Percentiles rank a stretch among this genome's conserved stretches.
These are phyloP conservation scores for Phytophthora kernoviae DNA, from an alignment of 352 stramenopile species.

Conservation along the genomic window DNA sequence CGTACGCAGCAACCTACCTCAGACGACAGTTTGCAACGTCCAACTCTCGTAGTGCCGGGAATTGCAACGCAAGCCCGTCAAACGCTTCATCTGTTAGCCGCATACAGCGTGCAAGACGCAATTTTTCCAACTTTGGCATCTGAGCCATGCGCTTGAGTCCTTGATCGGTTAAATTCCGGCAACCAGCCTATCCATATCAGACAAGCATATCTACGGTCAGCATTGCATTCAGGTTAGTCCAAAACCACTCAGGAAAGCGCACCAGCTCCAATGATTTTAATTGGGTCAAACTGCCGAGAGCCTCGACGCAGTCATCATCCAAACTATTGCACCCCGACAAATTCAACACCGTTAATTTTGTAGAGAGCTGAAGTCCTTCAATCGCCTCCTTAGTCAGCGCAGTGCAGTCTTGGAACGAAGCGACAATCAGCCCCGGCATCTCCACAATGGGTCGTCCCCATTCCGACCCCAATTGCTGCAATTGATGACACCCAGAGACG, in stretches of 20 bases:
- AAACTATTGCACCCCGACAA: conserved; percentile 66
- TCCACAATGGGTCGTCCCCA: conserved; percentile 13
- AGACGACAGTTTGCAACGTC: conserved; percentile 63
- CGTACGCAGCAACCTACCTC: conserved; percentile 26
- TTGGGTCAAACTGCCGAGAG: conserved; percentile 37
- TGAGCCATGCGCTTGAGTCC: conserved; percentile 52
- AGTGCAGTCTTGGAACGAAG: conserved; percentile 56
- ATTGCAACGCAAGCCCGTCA: conserved; percentile 40
- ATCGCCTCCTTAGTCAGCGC: conserved; percentile 49
- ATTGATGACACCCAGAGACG: conserved; percentile 54
- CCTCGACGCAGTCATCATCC: conserved; percentile 57
- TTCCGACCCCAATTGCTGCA: conserved; percentile 56
- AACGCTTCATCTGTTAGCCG: conserved; percentile 62
- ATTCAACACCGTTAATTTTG: conserved; percentile 56
- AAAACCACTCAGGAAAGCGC: background rate
- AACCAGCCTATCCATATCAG: conserved; percentile 45
- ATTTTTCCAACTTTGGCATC: conserved; percentile 53
- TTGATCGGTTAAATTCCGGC: conserved; percentile 53
- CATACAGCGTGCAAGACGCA: conserved; percentile 59
- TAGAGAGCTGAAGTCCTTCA: conserved; percentile 62
- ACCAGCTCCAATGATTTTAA: conserved; percentile 68
- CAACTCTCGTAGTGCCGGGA: conserved; percentile 45
- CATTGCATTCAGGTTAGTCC: too few relatives aligned
- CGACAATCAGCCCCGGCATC: conserved; percentile 56
- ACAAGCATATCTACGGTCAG: background rate